These are phyloP conservation scores for Chamaenerion angustifolium DNA, from an alignment of 345 rosid species.

Conservation along the genomic window DNA sequence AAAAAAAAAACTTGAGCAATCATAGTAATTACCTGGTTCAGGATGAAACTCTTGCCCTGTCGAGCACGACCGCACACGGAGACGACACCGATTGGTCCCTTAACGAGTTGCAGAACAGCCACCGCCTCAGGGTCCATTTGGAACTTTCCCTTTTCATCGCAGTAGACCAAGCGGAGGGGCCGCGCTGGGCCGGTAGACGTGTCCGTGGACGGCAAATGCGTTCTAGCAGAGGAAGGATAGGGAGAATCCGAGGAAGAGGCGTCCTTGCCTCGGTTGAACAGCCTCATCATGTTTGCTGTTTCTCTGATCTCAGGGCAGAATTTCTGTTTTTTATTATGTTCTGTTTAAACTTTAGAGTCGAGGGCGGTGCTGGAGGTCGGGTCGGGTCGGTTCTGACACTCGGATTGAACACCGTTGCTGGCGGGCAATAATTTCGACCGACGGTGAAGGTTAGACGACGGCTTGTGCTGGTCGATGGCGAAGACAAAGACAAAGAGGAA, in stretches of 20 bases:
- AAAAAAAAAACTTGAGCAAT: background rate
- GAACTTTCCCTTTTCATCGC: slow-evolving; percentile 91
- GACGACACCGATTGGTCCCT: slow-evolving; percentile 89
- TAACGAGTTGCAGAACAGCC: slow-evolving; percentile 81
- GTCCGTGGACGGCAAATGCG: slow-evolving; percentile 26
- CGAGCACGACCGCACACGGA: slow-evolving; percentile 99
- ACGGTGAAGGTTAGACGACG: no score
- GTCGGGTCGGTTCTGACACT: no score
- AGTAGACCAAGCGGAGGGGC: slow-evolving; percentile 80
- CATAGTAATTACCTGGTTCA: slow-evolving; percentile 55
- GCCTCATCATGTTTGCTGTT: slow-evolving; percentile 17
- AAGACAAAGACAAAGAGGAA: no score
- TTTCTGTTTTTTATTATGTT: no score
- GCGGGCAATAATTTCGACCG: no score
- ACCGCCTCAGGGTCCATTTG: slow-evolving; percentile 99
- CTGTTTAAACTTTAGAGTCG: no score
- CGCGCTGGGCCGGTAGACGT: slow-evolving; percentile 82
- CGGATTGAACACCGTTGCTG: no score
- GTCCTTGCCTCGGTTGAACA: slow-evolving; percentile 31
- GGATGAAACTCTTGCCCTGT: slow-evolving; percentile 89
- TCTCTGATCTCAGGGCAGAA: no score
- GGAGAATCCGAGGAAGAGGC: slow-evolving; percentile 19
- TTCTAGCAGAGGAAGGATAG: slow-evolving; percentile 16
- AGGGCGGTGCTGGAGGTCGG: no score
- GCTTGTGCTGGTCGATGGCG: no score